Base-by-base conservation (phyloP, 2,329 filamentous ascomycete species). In the Fusarium luffae region DNA sequence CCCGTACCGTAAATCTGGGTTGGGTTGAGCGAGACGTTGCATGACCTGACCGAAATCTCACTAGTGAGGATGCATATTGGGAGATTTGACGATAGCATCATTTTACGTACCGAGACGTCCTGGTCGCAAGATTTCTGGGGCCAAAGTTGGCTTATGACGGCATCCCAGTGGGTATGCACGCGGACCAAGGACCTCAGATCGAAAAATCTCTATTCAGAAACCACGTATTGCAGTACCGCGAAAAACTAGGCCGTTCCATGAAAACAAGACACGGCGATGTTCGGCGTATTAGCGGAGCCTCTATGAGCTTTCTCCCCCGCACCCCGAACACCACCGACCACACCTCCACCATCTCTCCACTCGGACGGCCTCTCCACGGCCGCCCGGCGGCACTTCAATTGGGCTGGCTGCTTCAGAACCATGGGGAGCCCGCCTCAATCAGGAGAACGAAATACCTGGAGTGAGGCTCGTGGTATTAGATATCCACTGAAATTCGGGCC, bases 211-310 rank as follows among this genome's bases (percentile, higher is more conserved):
- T 34, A 34, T 30, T 59, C 27, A 32, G 32, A 54, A 49, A 61
- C 40, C 46, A 61, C 40, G 19, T 42, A 40, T 30, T 30, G 19
- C 32, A 57, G 30, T 43, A 54, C 34, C 18, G 34, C 34, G 18
- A 50, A 41, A 59, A 54, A 44, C 59, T 51, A 61, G 60, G 60
- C 54, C 54, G 60, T 71, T 71, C 40, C 41, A 46, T 32, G 69
- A 44, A 61, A 59, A 37, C 58, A 50, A 57, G 50, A 59, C 49
- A 51, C 68, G 63, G 63, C 69, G 37, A 66, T 59, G 70, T 66
- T 74, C 73, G 73, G 73, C 73, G 71, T 74, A 75, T 75, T 75
- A 74, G 73, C 72, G 73, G 73, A 74, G 72, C 68, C 58, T 66
- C 54, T 54, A 54, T 49, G 50, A 43, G 61, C 41, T 63, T 64